These are phyloP conservation scores for Penicillium ucsense DNA, from an alignment of 495 filamentous ascomycete genomes.

Conservation along the genomic window DNA sequence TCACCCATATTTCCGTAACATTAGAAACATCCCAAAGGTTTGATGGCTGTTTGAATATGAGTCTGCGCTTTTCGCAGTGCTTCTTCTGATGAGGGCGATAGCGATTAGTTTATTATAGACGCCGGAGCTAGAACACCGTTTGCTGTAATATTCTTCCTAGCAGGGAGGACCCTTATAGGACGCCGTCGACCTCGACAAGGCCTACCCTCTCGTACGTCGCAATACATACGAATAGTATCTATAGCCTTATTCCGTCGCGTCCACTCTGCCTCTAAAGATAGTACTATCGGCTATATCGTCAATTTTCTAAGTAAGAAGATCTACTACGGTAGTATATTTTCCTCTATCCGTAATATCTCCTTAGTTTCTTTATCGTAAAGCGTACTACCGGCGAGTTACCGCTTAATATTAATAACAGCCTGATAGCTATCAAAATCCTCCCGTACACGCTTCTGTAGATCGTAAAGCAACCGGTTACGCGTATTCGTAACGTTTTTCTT, in stretches of 20 bases:
- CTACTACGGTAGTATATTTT: slow-evolving; percentile 1
- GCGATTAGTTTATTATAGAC: background rate
- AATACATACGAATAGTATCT: slow-evolving; percentile 5
- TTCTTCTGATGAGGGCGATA: background rate
- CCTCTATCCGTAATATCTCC: background rate
- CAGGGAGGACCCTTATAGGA: background rate
- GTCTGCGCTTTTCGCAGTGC: background rate
- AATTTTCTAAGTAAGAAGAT: slow-evolving; percentile 1
- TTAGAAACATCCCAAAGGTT: slow-evolving; percentile 9
- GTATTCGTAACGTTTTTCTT: slow-evolving; percentile 5
- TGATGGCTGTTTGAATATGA: background rate
- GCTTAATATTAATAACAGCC: slow-evolving; percentile 2
- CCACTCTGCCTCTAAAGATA: slow-evolving; percentile 3
- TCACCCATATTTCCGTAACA: slow-evolving; percentile 2
- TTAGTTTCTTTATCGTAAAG: background rate
- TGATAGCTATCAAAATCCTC: slow-evolving; percentile 3
- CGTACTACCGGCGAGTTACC: background rate
- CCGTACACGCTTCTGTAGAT: slow-evolving; percentile 2
- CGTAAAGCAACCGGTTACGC: slow-evolving; percentile 1
- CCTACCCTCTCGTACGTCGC: slow-evolving; percentile 1
- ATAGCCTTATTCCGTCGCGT: slow-evolving; percentile 3
- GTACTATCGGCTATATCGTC: slow-evolving; percentile 1
- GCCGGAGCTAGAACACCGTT: background rate
- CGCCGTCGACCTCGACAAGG: slow-evolving; percentile 4
- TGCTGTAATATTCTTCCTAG: background rate